A percentile compares a stretch with the other conserved stretches of the same genome.
Evolutionary conservation across 495 filamentous ascomycete genomes (phyloP).

Genomic region (Lentithecium fluviatile): DNA sequence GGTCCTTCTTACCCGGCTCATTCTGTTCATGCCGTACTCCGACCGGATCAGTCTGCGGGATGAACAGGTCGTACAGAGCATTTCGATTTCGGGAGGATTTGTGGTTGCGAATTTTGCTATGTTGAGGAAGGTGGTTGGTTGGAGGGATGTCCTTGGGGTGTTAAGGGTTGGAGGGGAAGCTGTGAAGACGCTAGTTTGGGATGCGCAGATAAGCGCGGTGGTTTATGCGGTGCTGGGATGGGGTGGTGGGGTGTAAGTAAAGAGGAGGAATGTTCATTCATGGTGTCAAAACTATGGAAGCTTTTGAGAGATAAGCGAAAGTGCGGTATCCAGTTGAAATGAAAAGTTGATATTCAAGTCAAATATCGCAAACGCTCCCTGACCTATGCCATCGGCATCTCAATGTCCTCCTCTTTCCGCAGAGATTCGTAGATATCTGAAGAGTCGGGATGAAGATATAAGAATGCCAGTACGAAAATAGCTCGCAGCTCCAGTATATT

Average conservation of each 20-base stretch:
- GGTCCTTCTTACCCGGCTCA: constrained; percentile 13
- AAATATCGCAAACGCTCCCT: too few species aligned
- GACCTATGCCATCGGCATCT: too few species aligned
- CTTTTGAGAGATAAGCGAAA: too few species aligned
- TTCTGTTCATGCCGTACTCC: constrained; percentile 12
- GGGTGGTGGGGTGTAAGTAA: constrained; percentile 1
- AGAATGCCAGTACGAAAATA: too few species aligned
- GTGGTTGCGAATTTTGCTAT: constrained; percentile 8
- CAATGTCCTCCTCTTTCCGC: too few species aligned
- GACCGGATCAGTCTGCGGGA: background rate
- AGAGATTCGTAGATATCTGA: too few species aligned
- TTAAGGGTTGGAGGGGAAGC: constrained; percentile 9
- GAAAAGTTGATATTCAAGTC: too few species aligned
- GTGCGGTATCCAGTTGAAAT: too few species aligned
- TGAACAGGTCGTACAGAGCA: constrained; percentile 1
- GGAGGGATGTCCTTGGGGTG: constrained; percentile 3
- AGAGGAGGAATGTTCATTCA: background rate
- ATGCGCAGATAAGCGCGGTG: constrained; percentile 2
- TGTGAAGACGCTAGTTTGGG: constrained; percentile 18
- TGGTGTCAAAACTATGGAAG: background rate
- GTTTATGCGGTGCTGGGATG: constrained; percentile 1
- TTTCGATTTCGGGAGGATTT: constrained; percentile 10
- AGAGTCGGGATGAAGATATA: too few species aligned
- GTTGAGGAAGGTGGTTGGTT: constrained; percentile 4
- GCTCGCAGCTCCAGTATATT: too few species aligned